Base-by-base conservation (phyloP, 2,329 filamentous ascomycete species). In the Aspergillus spinulosporus region DNA sequence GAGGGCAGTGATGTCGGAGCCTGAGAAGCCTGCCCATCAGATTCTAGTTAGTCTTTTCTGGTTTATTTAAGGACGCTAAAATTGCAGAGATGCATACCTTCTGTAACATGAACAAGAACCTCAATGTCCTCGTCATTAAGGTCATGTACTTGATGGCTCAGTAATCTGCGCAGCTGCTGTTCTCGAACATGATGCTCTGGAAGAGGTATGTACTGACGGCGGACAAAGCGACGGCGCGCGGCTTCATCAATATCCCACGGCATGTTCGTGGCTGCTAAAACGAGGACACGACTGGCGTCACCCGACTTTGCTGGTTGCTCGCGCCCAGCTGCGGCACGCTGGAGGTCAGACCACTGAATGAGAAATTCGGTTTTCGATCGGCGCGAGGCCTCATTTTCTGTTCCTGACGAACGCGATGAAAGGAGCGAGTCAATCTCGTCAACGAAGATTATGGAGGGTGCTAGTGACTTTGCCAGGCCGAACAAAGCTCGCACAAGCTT, bases 221-320 rank as follows among this genome's bases (percentile, higher is more conserved):
- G 82, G 11, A 97, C 93, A 69, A 99, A 99, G 49, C 94, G 82
- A 55, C 94, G 82, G 56, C 94, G 82, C 0, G 94, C 94, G 26
- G 94, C 94, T 72, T 97, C 94, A 65, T 99, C 94, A 64, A 99
- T 97, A 34, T 92, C 92, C 94, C 94, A 99, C 0, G 94, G 94
- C 57, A 97, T 74, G 70, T 99, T 99, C 0, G 94, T 99, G 15
- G 94, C 94, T 1, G 94, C 94, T 36, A 99, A 82, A 0, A 99
- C 94, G 11, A 99, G 81, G 1, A 99, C 94, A 51, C 93, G 83
- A 60, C 87, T 94, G 3, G 92, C 85, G 73, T 97, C 93, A 0
- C 91, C 81, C 58, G 88, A 84, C 63, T 84, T 89, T 7, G 86
- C 11, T 60, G 84, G 21, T 21, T 21, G 79, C 68, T 95, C 91